Percentiles rank a stretch among this genome's conserved stretches.
phyloP scores from a whole-genome alignment of 345 rosid species.

The Populus pruinosa region DNA sequence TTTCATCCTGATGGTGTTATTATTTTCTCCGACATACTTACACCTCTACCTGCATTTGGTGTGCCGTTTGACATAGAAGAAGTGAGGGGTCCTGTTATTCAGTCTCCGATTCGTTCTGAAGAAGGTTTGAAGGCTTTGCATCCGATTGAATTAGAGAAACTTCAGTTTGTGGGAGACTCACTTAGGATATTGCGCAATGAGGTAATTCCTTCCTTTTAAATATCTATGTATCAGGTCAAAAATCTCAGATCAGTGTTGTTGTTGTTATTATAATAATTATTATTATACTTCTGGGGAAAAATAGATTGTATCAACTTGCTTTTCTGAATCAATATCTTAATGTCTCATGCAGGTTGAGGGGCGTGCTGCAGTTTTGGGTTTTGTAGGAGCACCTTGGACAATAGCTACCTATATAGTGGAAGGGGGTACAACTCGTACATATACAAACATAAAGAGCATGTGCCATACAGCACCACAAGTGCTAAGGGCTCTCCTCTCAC shows the following conservation, averaged over 20 bases:
- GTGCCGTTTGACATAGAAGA: constrained; percentile 97
- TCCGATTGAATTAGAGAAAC: constrained; percentile 70
- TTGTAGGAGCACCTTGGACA: constrained; percentile 96
- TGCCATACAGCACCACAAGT: constrained; percentile 78
- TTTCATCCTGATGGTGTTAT: constrained; percentile 89
- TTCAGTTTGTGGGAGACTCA: constrained; percentile 71
- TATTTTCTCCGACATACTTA: constrained; percentile 91
- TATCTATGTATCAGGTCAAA: constrained; percentile 11
- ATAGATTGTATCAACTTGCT: background rate
- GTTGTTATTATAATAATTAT: too few species aligned
- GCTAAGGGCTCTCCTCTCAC: constrained; percentile 72
- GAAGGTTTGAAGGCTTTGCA: constrained; percentile 66
- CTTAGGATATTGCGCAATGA: constrained; percentile 68
- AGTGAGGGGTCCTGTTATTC: constrained; percentile 77
- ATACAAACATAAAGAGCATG: constrained; percentile 79
- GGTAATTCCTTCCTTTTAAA: constrained; percentile 38
- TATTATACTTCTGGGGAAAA: background rate
- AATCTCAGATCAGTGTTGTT: background rate
- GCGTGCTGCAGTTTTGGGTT: constrained; percentile 76
- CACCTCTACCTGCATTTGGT: constrained; percentile 88
- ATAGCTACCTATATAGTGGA: constrained; percentile 89
- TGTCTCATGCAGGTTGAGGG: constrained; percentile 53
- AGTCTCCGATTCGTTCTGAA: constrained; percentile 66
- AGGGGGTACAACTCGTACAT: constrained; percentile 86
- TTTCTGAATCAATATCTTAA: constrained; percentile 6